Conservation (phyloP, 2,329 filamentous ascomycete genomes). For the Penicillium palitans region DNA sequence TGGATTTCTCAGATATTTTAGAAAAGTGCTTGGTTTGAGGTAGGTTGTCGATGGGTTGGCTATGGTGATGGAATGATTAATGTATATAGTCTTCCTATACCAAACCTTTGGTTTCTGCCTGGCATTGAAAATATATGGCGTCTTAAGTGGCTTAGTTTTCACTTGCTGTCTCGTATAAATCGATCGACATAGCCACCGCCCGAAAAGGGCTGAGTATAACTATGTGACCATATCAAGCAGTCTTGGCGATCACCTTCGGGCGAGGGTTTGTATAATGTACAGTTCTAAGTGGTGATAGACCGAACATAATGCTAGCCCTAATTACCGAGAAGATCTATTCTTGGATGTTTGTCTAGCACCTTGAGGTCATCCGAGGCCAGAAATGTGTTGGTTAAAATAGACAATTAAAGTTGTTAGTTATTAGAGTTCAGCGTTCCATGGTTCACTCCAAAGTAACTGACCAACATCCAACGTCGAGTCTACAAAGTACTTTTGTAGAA, state of each 20-base stretch:
- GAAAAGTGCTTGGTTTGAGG: neutral
- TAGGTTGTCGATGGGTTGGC: neutral
- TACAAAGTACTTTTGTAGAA: neutral
- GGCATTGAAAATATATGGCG: neutral
- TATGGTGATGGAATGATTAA: neutral
- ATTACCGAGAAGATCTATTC: neutral
- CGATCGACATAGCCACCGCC: neutral
- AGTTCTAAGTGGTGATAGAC: neutral
- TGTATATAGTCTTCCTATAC: neutral
- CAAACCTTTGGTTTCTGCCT: neutral
- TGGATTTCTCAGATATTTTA: neutral
- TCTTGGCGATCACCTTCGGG: slow-evolving; percentile 1
- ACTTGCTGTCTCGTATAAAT: neutral
- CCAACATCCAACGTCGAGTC: slow-evolving; percentile 5
- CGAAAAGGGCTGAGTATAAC: neutral
- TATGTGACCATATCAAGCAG: neutral
- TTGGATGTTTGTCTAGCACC: neutral
- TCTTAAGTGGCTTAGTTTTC: neutral
- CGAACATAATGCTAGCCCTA: neutral
- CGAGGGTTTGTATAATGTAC: neutral
- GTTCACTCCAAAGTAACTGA: slow-evolving; percentile 10
- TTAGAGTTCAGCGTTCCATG: slow-evolving; percentile 14
- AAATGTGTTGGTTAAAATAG: slow-evolving; percentile 4
- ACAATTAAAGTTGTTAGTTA: slow-evolving; percentile 6
- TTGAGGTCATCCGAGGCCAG: neutral